Percentiles rank a stretch among this genome's conserved stretches.
Conservation (phyloP, 305 asterid genomes). For the Fraxinus floribunda region DNA sequence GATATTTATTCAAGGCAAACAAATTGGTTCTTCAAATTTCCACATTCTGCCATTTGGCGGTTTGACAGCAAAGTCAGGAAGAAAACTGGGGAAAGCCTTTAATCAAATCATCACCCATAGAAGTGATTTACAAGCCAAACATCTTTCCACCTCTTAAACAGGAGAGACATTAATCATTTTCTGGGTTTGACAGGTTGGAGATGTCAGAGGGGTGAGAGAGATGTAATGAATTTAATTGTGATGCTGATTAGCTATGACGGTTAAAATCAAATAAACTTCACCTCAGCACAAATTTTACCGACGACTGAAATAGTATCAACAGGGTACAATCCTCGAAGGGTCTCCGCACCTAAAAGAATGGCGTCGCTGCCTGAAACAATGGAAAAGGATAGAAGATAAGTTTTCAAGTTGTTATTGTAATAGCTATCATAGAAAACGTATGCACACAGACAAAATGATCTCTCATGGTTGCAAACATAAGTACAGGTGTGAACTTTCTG, state of each 20-base stretch:
- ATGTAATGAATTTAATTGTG: neutral
- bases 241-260: conserved; percentile 16
- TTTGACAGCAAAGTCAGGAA: neutral
- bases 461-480: neutral
- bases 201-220: neutral
- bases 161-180: neutral
- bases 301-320: conserved; percentile 74
- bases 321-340: conserved; percentile 82
- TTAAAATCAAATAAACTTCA: conserved; percentile 21
- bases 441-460: conserved; percentile 1
- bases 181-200: neutral
- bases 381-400: conserved; percentile 14
- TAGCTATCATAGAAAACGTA: neutral
- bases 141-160: neutral
- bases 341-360: conserved; percentile 93
- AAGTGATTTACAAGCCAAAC: neutral
- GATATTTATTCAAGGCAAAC: neutral
- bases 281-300: conserved; percentile 91
- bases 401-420: neutral
- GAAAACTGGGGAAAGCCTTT: neutral
- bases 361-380: conserved; percentile 71
- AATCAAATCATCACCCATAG: neutral
- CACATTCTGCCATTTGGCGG: neutral
- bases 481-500: neutral
- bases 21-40: neutral